Conservation (phyloP, 2,329 filamentous ascomycete species). For the Aspergillus quadrilineatus region DNA sequence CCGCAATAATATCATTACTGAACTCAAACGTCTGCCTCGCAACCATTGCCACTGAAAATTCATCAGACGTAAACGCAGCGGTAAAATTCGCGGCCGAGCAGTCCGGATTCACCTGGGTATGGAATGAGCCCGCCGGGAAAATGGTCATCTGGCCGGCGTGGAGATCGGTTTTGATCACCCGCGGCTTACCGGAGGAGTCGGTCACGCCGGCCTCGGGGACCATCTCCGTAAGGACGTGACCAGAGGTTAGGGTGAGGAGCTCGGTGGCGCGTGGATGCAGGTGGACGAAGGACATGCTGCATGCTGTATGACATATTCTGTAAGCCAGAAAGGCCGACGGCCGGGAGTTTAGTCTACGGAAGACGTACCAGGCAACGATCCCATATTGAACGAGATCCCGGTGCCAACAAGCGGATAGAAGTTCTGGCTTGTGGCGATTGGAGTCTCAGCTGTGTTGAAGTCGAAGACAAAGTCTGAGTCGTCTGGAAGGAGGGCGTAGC, state of each 20-base stretch:
- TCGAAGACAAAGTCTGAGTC: slow-evolving; percentile 25
- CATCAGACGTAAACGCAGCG: slow-evolving; percentile 24
- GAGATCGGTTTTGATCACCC: slow-evolving; percentile 20
- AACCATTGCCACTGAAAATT: slow-evolving; percentile 23
- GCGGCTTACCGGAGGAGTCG: slow-evolving; percentile 18
- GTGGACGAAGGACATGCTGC: slow-evolving; percentile 28
- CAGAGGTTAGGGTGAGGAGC: slow-evolving; percentile 22
- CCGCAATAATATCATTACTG: slow-evolving; percentile 21
- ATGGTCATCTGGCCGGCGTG: slow-evolving; percentile 23
- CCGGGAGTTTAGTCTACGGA: neutral
- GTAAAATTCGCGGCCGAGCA: slow-evolving; percentile 26
- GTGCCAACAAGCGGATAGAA: slow-evolving; percentile 21
- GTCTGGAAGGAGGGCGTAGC: slow-evolving; percentile 25
- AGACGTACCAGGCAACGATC: slow-evolving; percentile 20
- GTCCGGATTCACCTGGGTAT: slow-evolving; percentile 29
- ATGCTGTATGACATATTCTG: slow-evolving; percentile 11
- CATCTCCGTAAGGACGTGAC: slow-evolving; percentile 23
- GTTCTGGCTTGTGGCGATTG: slow-evolving; percentile 22
- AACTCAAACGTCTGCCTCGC: slow-evolving; percentile 21
- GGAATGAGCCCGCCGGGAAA: slow-evolving; percentile 27
- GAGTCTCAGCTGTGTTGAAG: slow-evolving; percentile 13
- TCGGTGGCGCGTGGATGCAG: slow-evolving; percentile 28
- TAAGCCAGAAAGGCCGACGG: no score
- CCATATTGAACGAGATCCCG: slow-evolving; percentile 21
- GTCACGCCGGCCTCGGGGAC: slow-evolving; percentile 18